These are phyloP conservation scores for Endocalyx cinctus DNA, from an alignment of 2,329 filamentous ascomycete species.

Conservation along the genomic window DNA sequence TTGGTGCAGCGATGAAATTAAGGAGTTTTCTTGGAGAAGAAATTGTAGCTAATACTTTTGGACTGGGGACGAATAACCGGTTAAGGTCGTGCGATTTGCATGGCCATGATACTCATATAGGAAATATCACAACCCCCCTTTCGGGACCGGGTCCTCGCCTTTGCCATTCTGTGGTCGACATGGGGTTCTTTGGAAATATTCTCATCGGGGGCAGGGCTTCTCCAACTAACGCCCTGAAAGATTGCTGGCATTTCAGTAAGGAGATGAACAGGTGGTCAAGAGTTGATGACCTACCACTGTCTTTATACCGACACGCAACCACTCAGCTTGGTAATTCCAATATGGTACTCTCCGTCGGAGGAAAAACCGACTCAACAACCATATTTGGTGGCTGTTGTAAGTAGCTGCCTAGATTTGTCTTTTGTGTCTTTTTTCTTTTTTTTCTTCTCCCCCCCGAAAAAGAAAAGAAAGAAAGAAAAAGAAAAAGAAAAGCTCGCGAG, in stretches of 20 bases:
- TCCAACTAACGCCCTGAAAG: slow-evolving; percentile 61
- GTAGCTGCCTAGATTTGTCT: too few relatives aligned
- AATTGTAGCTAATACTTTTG: slow-evolving; percentile 42
- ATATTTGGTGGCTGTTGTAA: slow-evolving; percentile 48
- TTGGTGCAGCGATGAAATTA: slow-evolving; percentile 50
- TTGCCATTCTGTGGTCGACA: slow-evolving; percentile 71
- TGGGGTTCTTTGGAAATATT: slow-evolving; percentile 55
- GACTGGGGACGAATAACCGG: slow-evolving; percentile 39
- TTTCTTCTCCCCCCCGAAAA: too few relatives aligned
- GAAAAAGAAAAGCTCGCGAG: too few relatives aligned
- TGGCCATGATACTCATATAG: slow-evolving; percentile 16
- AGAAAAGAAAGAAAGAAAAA: too few relatives aligned
- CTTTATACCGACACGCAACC: slow-evolving; percentile 72
- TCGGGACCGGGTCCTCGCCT: slow-evolving; percentile 48
- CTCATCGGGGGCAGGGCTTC: slow-evolving; percentile 76
- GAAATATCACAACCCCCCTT: slow-evolving; percentile 20
- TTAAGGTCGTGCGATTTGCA: slow-evolving; percentile 50
- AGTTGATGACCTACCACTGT: slow-evolving; percentile 60
- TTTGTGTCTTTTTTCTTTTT: too few relatives aligned
- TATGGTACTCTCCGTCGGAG: slow-evolving; percentile 56
- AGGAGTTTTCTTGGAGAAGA: slow-evolving; percentile 34
- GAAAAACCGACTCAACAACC: slow-evolving; percentile 46
- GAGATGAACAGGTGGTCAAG: slow-evolving; percentile 54
- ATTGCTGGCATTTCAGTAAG: slow-evolving; percentile 70
- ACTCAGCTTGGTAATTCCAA: slow-evolving; percentile 45